Percentiles rank a stretch among this genome's conserved stretches.
phyloP scores from a whole-genome alignment of 1,284 basidiomycete genomes.

The Ustilago curta region DNA sequence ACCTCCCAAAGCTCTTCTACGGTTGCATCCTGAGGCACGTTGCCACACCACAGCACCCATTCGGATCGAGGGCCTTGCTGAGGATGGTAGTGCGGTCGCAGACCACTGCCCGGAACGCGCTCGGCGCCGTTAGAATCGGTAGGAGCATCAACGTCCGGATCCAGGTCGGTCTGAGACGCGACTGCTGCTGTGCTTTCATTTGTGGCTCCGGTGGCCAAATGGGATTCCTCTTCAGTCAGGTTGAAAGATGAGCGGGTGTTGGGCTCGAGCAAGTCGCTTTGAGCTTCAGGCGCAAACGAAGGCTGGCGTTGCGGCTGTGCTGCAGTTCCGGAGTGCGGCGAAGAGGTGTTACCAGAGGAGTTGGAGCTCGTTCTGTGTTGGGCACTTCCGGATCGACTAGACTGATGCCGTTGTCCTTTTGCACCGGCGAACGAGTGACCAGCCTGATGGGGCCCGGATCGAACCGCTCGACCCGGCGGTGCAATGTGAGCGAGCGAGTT shows the following conservation, averaged over 20 bases:
- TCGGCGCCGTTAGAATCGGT: conserved; percentile 17
- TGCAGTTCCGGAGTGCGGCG: conserved; percentile 16
- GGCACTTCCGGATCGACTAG: conserved; percentile 10
- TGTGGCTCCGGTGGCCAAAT: background rate
- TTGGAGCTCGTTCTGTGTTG: conserved; percentile 27
- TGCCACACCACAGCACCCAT: conserved; percentile 96
- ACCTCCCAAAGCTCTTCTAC: conserved; percentile 90
- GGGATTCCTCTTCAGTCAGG: conserved; percentile 1
- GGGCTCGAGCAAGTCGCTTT: background rate
- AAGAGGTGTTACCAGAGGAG: conserved; percentile 25
- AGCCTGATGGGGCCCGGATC: conserved; percentile 12
- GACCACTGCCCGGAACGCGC: conserved; percentile 39
- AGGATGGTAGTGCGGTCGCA: conserved; percentile 49
- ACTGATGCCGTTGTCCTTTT: conserved; percentile 16
- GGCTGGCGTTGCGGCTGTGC: conserved; percentile 23
- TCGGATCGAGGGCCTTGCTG: conserved; percentile 77
- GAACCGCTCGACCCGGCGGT: conserved; percentile 11
- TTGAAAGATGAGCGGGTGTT: background rate
- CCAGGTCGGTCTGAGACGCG: conserved; percentile 8
- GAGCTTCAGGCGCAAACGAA: background rate
- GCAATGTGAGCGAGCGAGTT: conserved; percentile 15
- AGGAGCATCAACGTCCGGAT: conserved; percentile 9
- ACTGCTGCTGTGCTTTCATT: background rate
- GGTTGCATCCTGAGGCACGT: conserved; percentile 83
- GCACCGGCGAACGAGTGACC: conserved; percentile 1